Evolutionary conservation across 768 basidiomycete genomes (phyloP).

Genomic region (Collybia nuda): DNA sequence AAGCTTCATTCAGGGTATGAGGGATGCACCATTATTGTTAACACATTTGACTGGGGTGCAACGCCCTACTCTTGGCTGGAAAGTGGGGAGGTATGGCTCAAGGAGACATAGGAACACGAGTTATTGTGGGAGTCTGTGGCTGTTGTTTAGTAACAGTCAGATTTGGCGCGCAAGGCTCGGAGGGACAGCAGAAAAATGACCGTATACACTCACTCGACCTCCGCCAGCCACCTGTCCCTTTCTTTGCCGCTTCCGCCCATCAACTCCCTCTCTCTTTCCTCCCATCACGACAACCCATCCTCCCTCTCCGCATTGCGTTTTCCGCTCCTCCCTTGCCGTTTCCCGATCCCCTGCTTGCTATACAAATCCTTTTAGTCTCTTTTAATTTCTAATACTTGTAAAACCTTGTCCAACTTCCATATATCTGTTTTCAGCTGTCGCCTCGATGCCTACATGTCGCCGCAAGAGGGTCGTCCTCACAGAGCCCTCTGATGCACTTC

Average conservation of each 20-base stretch:
- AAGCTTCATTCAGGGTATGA: slow-evolving; percentile 2
- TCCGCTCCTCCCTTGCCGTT: slow-evolving; percentile 10
- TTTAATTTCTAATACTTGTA: slow-evolving; percentile 14
- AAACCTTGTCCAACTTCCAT: slow-evolving; percentile 17
- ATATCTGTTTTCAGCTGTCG: slow-evolving; percentile 4
- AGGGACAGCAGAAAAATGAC: slow-evolving; percentile 12
- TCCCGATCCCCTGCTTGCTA: slow-evolving; percentile 8
- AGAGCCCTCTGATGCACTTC: slow-evolving; percentile 71
- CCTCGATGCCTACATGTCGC: slow-evolving; percentile 80
- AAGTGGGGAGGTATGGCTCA: too few relatives aligned
- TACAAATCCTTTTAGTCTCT: slow-evolving; percentile 11
- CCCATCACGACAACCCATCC: slow-evolving; percentile 20
- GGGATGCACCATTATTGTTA: not conserved
- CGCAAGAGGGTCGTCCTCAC: slow-evolving; percentile 90
- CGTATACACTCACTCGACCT: slow-evolving; percentile 45
- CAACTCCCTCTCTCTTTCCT: slow-evolving; percentile 39
- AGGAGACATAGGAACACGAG: slow-evolving; percentile 16
- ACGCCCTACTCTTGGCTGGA: too few relatives aligned
- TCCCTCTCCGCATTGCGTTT: slow-evolving; percentile 17
- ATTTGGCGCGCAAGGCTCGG: slow-evolving; percentile 11
- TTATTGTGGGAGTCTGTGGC: not conserved
- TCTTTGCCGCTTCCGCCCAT: slow-evolving; percentile 59
- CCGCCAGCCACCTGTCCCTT: slow-evolving; percentile 66
- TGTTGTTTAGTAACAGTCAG: slow-evolving; percentile 18
- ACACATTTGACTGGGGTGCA: too few relatives aligned